These are phyloP conservation scores for Coemansia umbellata DNA, from an alignment of 192 early-diverging fungal genomes.

Conservation along the genomic window DNA sequence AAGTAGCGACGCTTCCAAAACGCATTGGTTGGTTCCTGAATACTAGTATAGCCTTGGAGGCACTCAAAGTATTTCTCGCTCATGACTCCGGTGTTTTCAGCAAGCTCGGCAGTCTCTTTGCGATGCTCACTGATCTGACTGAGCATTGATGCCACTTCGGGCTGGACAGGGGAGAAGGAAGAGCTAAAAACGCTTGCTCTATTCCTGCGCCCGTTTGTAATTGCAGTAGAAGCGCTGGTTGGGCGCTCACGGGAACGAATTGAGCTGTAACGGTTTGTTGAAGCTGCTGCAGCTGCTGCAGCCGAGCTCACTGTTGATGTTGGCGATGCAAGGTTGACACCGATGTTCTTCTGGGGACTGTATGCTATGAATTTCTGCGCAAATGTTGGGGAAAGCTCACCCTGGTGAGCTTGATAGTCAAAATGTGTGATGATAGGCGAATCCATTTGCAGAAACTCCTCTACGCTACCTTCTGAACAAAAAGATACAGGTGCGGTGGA, in stretches of 20 bases:
- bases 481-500: too few relatives aligned
- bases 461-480: not conserved
- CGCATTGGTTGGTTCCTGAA: constrained; percentile 38
- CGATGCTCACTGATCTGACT: constrained; percentile 28
- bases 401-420: constrained; percentile 1
- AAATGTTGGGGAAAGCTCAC: constrained; percentile 2
- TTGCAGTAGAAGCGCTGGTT: not conserved
- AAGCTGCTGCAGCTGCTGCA: not conserved
- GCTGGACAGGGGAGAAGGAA: constrained; percentile 8
- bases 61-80: constrained; percentile 32
- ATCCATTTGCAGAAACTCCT: constrained; percentile 14
- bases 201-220: constrained; percentile 5
- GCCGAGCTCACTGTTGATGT: not conserved
- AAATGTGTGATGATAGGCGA: constrained; percentile 22
- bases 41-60: constrained; percentile 42
- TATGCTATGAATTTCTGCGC: not conserved
- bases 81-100: constrained; percentile 28
- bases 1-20: constrained; percentile 50
- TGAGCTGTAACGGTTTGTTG: constrained; percentile 4
- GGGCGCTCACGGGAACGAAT: constrained; percentile 7
- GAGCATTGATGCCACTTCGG: constrained; percentile 30
- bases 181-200: constrained; percentile 18
- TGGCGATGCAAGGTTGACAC: not conserved
- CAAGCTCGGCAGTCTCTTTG: constrained; percentile 24
- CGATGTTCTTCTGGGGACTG: not conserved